Conservation (phyloP, 208 protist genomes). For the Polymyxa betae region DNA sequence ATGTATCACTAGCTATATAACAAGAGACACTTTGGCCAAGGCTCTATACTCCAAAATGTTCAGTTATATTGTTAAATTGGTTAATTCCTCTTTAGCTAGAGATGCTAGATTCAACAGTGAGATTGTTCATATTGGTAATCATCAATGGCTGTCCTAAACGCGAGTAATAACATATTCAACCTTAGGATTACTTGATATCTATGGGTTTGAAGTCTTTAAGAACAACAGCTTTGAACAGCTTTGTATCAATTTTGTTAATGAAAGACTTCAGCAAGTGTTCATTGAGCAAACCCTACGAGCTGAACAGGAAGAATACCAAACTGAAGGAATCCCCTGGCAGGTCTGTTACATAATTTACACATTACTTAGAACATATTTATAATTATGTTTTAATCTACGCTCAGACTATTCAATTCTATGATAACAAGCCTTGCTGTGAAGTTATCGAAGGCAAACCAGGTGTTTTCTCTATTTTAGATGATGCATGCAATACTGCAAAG, state of each 20-base stretch:
- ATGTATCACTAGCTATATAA: neutral
- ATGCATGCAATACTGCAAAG: constrained; percentile 47
- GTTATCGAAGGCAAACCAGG: constrained; percentile 42
- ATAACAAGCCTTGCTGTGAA: constrained; percentile 56
- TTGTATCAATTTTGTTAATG: constrained; percentile 63
- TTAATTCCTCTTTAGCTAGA: constrained; percentile 80
- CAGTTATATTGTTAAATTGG: constrained; percentile 87
- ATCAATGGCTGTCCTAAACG: neutral
- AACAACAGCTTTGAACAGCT: constrained; percentile 61
- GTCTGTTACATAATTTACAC: neutral
- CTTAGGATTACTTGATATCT: constrained; percentile 21
- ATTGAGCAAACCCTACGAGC: constrained; percentile 41
- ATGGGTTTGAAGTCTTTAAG: constrained; percentile 53
- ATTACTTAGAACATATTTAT: neutral
- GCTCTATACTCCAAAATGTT: constrained; percentile 89
- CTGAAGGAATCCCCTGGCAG: constrained; percentile 53
- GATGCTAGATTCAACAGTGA: neutral
- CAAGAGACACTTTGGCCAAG: constrained; percentile 89
- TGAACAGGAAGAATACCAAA: constrained; percentile 48
- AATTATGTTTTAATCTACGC: constrained; percentile 48
- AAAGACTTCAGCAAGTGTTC: constrained; percentile 55
- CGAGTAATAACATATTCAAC: neutral
- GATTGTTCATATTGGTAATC: neutral
- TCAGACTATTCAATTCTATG: constrained; percentile 30
- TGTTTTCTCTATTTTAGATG: constrained; percentile 45